Evolutionary conservation across 2,329 filamentous ascomycete species (phyloP).

Genomic region (Talaromyces sp.): DNA sequence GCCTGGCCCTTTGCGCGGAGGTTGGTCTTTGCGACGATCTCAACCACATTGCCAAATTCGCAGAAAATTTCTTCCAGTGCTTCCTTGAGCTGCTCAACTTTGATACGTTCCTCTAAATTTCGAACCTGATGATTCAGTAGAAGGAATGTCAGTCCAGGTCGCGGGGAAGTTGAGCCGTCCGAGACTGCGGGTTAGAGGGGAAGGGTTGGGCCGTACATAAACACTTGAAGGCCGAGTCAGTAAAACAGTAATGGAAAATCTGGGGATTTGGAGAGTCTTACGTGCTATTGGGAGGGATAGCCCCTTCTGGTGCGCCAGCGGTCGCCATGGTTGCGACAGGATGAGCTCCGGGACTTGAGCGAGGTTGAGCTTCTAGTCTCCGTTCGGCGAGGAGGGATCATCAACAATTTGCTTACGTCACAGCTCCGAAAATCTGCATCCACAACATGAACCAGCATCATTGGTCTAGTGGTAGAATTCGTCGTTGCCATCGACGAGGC

Average conservation of each 20-base stretch:
- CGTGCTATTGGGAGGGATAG: conserved; percentile 44
- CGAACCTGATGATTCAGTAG: conserved; percentile 53
- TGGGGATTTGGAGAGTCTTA: conserved; percentile 25
- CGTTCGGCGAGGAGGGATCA: neutral
- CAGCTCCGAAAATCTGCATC: accelerated
- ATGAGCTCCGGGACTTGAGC: conserved; percentile 22
- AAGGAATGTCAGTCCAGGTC: conserved; percentile 14
- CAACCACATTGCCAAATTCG: conserved; percentile 83
- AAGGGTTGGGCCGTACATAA: conserved; percentile 38
- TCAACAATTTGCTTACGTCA: neutral
- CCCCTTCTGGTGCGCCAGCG: conserved; percentile 30
- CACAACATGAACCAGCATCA: conserved; percentile 33
- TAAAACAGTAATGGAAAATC: conserved; percentile 6
- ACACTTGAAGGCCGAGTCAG: conserved; percentile 35
- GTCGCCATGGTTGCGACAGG: conserved; percentile 42
- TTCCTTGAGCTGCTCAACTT: conserved; percentile 73
- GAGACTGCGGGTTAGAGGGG: conserved; percentile 11
- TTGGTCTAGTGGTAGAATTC: conserved; percentile 52
- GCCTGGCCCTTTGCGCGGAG: conserved; percentile 93
- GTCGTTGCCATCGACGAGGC: conserved; percentile 51
- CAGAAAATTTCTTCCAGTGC: conserved; percentile 78
- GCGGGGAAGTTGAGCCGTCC: conserved; percentile 12
- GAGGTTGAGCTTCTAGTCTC: conserved; percentile 21
- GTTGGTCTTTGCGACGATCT: conserved; percentile 86
- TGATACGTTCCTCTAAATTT: conserved; percentile 92